Evolutionary conservation across 2,329 filamentous ascomycete species (phyloP).

Genomic region (Colletotrichum lupini): DNA sequence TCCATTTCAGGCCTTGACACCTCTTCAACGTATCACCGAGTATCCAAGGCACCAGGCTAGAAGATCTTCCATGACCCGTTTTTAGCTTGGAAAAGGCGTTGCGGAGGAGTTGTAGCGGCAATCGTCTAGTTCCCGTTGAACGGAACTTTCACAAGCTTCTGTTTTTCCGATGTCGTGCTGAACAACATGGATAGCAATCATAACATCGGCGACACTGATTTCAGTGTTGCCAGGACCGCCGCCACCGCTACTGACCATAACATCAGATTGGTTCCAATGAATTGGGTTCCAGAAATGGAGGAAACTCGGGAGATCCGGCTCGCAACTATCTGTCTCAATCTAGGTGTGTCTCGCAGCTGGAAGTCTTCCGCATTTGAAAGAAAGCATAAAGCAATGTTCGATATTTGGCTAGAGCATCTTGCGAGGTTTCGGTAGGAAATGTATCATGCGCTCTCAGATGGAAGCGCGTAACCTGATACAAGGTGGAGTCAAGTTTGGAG

Average conservation of each 20-base stretch:
- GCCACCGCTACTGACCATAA: conserved; percentile 41
- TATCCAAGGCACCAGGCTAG: background rate
- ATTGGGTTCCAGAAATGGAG: background rate
- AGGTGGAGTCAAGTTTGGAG: too few species aligned
- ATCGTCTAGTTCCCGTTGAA: background rate
- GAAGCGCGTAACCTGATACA: background rate
- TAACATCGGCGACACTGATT: conserved; percentile 40
- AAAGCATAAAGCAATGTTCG: background rate
- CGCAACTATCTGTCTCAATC: background rate
- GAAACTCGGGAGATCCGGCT: background rate
- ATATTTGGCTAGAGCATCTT: background rate
- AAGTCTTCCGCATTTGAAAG: background rate
- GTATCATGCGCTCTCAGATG: background rate
- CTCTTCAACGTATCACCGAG: background rate
- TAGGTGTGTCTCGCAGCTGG: background rate
- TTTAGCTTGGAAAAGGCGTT: conserved; percentile 31
- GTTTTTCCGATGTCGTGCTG: conserved; percentile 41
- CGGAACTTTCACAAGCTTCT: conserved; percentile 22
- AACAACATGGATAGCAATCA: conserved; percentile 41
- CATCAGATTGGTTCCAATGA: background rate
- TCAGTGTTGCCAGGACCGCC: conserved; percentile 37
- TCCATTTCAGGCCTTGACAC: background rate
- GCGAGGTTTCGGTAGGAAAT: background rate
- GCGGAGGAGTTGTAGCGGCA: fast-evolving
- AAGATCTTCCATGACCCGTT: background rate